Conservation (phyloP, 2,329 filamentous ascomycete genomes). For the Aspergillus alliaceus region DNA sequence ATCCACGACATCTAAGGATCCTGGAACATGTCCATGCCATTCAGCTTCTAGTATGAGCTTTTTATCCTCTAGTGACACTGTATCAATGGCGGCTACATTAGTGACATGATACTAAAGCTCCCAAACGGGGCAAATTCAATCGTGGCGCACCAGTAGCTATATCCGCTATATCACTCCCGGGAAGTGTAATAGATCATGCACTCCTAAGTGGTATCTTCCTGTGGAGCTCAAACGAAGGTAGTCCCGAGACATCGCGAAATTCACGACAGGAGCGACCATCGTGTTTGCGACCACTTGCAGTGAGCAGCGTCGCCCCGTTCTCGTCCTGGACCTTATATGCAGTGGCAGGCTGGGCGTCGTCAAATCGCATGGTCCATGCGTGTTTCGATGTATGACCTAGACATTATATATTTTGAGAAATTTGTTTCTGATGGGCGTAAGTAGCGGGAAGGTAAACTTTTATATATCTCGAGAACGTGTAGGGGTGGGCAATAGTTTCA, state of each 20-base stretch:
- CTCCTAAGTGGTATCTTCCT: constrained; percentile 8
- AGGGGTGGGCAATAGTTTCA: too few relatives aligned
- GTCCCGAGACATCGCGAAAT: constrained; percentile 24
- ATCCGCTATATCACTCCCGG: constrained; percentile 7
- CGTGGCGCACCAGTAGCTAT: constrained; percentile 13
- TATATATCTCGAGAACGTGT: too few relatives aligned
- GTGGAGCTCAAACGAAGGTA: constrained; percentile 29
- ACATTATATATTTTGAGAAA: too few relatives aligned
- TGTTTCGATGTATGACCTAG: constrained; percentile 15
- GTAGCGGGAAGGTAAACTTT: too few relatives aligned
- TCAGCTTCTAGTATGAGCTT: constrained; percentile 12
- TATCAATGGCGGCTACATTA: constrained; percentile 15
- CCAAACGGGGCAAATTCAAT: constrained; percentile 5
- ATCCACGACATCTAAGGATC: constrained; percentile 22
- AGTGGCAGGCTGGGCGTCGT: constrained; percentile 13
- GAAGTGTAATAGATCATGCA: constrained; percentile 15
- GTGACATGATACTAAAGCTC: constrained; percentile 15
- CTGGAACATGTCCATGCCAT: constrained; percentile 13
- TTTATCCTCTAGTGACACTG: constrained; percentile 5
- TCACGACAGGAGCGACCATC: constrained; percentile 23
- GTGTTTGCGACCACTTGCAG: constrained; percentile 26
- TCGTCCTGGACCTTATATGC: constrained; percentile 22
- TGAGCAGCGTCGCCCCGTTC: constrained; percentile 17
- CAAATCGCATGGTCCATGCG: constrained; percentile 16
- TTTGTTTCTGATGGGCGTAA: too few relatives aligned